These are phyloP conservation scores for Kwoniella europaea DNA, from an alignment of 768 basidiomycete species.

Conservation along the genomic window DNA sequence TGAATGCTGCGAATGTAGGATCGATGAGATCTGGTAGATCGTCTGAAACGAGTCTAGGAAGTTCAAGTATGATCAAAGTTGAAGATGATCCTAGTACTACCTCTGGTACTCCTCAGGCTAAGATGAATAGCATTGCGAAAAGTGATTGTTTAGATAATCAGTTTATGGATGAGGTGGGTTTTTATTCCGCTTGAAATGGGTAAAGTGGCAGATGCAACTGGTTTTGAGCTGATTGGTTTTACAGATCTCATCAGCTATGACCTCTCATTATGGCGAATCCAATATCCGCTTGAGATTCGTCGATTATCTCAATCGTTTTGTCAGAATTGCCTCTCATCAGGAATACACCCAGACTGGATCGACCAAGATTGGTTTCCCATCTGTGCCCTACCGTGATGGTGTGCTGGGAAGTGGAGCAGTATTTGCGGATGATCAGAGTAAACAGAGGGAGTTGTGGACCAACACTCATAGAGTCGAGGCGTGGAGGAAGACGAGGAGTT, in stretches of 20 bases:
- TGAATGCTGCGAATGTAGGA: slow-evolving; percentile 5
- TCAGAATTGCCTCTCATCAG: slow-evolving; percentile 84
- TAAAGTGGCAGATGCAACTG: no score
- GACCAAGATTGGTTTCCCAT: slow-evolving; percentile 77
- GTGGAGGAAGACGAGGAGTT: slow-evolving; percentile 83
- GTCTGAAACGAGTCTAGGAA: slow-evolving; percentile 53
- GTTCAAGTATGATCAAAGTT: slow-evolving; percentile 61
- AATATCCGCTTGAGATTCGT: slow-evolving; percentile 85
- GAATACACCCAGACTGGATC: slow-evolving; percentile 78
- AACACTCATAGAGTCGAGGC: slow-evolving; percentile 89
- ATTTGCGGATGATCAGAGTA: slow-evolving; percentile 73
- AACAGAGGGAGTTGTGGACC: slow-evolving; percentile 70
- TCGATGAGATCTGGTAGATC: slow-evolving; percentile 32
- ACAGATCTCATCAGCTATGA: slow-evolving; percentile 82
- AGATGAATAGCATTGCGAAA: slow-evolving; percentile 56
- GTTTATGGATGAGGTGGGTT: slow-evolving; percentile 91
- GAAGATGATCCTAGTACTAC: slow-evolving; percentile 29
- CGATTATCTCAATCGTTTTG: slow-evolving; percentile 85
- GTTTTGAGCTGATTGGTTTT: no score
- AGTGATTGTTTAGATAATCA: slow-evolving; percentile 73
- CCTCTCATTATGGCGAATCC: slow-evolving; percentile 88
- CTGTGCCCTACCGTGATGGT: slow-evolving; percentile 61
- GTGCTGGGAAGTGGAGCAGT: slow-evolving; percentile 80
- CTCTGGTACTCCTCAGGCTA: slow-evolving; percentile 31
- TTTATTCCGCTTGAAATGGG: neutral